Conservation (phyloP, 2,329 filamentous ascomycete genomes). For the Xylariaceae sp. region DNA sequence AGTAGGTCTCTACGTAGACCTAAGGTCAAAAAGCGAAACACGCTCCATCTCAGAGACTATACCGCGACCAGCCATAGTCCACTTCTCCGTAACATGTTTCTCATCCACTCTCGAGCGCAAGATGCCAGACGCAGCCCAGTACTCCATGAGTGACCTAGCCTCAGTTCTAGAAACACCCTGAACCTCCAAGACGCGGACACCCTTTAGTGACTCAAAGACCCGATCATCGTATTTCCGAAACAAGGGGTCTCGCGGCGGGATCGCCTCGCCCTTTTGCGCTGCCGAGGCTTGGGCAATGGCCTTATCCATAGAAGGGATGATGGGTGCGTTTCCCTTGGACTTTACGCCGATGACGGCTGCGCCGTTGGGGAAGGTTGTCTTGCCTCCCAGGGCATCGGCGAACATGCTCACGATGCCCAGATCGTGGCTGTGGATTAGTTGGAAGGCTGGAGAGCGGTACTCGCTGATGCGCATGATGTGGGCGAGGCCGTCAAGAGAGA, state of each 20-base stretch:
- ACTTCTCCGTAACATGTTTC: constrained; percentile 72
- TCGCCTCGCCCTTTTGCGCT: constrained; percentile 32
- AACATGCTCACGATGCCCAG: constrained; percentile 75
- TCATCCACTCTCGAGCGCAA: constrained; percentile 70
- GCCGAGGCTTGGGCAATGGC: constrained; percentile 59
- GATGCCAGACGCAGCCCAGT: constrained; percentile 85
- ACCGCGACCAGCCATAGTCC: constrained; percentile 77
- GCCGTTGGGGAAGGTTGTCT: constrained; percentile 62
- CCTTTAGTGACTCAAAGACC: constrained; percentile 51
- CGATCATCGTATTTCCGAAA: constrained; percentile 56
- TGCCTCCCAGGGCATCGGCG: constrained; percentile 66
- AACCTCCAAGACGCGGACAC: constrained; percentile 54
- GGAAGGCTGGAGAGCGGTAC: constrained; percentile 70
- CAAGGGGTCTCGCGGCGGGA: constrained; percentile 49
- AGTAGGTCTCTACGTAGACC: constrained; percentile 8
- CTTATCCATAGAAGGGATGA: constrained; percentile 65
- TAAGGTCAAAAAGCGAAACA: constrained; percentile 43
- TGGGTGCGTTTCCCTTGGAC: constrained; percentile 67
- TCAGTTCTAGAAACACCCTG: constrained; percentile 71
- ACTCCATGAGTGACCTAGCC: constrained; percentile 80
- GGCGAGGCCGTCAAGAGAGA: constrained; percentile 74
- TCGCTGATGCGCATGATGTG: constrained; percentile 77
- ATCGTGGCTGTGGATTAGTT: constrained; percentile 82
- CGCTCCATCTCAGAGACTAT: constrained; percentile 81
- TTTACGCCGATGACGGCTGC: constrained; percentile 76